These are phyloP conservation scores for Candida mattraensis DNA, from an alignment of 805 yeast species.

Conservation along the genomic window DNA sequence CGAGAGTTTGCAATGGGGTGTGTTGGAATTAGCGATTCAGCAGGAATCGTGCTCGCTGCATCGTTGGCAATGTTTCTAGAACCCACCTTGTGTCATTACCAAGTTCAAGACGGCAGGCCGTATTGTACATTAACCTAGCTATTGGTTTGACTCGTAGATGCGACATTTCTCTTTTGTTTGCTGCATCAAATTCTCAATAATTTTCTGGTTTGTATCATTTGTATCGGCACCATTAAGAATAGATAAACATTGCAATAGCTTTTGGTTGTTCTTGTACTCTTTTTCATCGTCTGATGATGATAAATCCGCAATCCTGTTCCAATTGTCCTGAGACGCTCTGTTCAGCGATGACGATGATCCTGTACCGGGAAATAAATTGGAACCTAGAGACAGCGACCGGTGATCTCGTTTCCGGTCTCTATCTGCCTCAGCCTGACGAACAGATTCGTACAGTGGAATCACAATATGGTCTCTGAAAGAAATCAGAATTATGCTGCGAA, in stretches of 20 bases:
- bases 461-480: slow-evolving; percentile 54
- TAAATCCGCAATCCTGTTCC: background rate
- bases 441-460: slow-evolving; percentile 50
- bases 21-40: slow-evolving; percentile 79
- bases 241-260: slow-evolving; percentile 61
- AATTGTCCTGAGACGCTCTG: slow-evolving; percentile 1
- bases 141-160: slow-evolving; percentile 5
- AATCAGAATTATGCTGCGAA: slow-evolving; percentile 41
- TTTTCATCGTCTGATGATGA: too few species aligned
- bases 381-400: slow-evolving; percentile 13
- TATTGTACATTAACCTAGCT: slow-evolving; percentile 58
- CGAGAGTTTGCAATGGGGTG: slow-evolving; percentile 82
- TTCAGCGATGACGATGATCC: slow-evolving; percentile 10
- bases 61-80: slow-evolving; percentile 73
- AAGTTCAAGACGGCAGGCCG: slow-evolving; percentile 68
- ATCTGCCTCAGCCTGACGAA: slow-evolving; percentile 30
- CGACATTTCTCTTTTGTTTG: slow-evolving; percentile 27
- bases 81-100: slow-evolving; percentile 67
- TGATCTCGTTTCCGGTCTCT: slow-evolving; percentile 19
- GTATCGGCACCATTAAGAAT: slow-evolving; percentile 53
- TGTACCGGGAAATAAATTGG: slow-evolving; percentile 2
- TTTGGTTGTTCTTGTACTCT: slow-evolving; percentile 13
- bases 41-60: slow-evolving; percentile 85
- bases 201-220: slow-evolving; percentile 53
- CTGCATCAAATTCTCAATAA: slow-evolving; percentile 53